Percentiles rank a stretch among this genome's conserved stretches.
Evolutionary conservation across 192 early-diverging fungal species (phyloP).

Genomic region (Oehlia diaphana): DNA sequence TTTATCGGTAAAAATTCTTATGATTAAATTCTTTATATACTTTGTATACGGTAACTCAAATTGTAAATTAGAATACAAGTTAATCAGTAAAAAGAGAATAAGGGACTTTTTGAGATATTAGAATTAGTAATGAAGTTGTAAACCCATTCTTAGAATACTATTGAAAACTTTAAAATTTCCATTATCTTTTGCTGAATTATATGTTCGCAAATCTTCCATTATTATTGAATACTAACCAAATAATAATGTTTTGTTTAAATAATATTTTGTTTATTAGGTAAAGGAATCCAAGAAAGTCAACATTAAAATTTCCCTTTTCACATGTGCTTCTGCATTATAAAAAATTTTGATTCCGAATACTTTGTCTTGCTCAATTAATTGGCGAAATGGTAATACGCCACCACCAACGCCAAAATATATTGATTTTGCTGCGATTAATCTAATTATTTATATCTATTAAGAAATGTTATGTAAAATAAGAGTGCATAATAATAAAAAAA

Average conservation of each 20-base stretch:
- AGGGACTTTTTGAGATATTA: too few species aligned
- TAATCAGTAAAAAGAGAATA: too few species aligned
- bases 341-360: constrained; percentile 60
- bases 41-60: too few species aligned
- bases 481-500: neutral
- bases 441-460: constrained; percentile 20
- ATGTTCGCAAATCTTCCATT: too few species aligned
- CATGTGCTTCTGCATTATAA: constrained; percentile 59
- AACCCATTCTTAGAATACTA: too few species aligned
- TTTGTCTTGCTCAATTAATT: constrained; percentile 56
- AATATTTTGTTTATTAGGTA: neutral
- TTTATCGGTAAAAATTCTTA: too few species aligned
- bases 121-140: too few species aligned
- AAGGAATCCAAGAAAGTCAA: neutral
- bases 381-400: constrained; percentile 72
- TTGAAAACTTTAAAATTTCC: too few species aligned
- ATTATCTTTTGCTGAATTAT: too few species aligned
- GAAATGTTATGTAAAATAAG: neutral
- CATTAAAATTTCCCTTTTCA: constrained; percentile 71
- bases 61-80: too few species aligned
- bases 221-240: too few species aligned
- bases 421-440: constrained; percentile 86
- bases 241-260: neutral
- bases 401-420: constrained; percentile 96
- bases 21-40: too few species aligned